A percentile compares a stretch with the other conserved stretches of the same genome.
Conservation (phyloP, 2,329 filamentous ascomycete genomes). For the Dendrostoma leiphaemia region DNA sequence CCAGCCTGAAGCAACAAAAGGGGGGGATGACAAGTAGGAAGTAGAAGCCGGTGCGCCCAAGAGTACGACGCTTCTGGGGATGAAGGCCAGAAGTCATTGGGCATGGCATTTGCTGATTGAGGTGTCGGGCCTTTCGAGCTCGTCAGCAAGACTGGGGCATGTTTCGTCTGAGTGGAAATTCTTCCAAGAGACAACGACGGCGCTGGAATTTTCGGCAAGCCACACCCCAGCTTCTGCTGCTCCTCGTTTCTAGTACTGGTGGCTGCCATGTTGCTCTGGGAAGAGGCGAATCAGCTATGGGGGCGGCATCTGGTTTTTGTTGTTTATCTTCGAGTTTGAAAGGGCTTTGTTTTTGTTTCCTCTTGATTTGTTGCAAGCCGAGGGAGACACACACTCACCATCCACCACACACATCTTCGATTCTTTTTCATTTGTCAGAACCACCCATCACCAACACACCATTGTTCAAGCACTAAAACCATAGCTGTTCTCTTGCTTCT, state of each 20-base stretch:
- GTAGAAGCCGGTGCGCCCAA: neutral
- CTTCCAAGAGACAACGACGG: too few relatives aligned
- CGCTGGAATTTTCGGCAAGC: neutral
- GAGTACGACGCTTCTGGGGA: neutral
- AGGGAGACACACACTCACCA: neutral
- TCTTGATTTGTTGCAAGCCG: neutral
- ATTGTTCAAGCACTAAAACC: neutral
- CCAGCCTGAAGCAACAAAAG: constrained; percentile 15
- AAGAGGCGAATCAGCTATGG: constrained; percentile 13
- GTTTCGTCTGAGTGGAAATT: neutral
- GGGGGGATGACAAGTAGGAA: neutral
- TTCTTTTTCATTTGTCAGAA: constrained; percentile 23
- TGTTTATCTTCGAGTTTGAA: constrained; percentile 1
- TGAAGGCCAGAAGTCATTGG: too few relatives aligned
- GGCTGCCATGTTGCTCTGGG: constrained; percentile 9
- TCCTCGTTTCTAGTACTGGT: constrained; percentile 1
- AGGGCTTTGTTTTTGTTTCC: constrained; percentile 5
- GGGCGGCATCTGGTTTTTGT: constrained; percentile 15
- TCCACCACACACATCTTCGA: neutral
- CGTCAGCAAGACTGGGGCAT: neutral
- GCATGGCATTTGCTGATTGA: too few relatives aligned
- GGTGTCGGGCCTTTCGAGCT: too few relatives aligned
- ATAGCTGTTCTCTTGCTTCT: constrained; percentile 15
- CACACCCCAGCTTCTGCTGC: constrained; percentile 3
- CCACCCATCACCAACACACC: constrained; percentile 10